Base-by-base conservation (phyloP, 257 asterid genomes). In the Solanum chaucha region DNA sequence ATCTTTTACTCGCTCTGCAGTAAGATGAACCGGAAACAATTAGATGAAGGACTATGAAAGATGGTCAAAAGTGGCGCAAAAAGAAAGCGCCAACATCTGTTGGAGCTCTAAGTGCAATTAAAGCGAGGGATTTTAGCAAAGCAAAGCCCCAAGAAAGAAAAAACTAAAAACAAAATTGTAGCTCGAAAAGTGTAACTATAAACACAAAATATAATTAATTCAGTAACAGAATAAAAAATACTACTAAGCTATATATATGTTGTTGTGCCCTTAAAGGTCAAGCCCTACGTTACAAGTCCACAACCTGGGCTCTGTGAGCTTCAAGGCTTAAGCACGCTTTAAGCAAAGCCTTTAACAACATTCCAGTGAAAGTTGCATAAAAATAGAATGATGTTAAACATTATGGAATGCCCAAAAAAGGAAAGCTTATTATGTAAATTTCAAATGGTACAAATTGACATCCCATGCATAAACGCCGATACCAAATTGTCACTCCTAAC, bases 1-100 rank as follows among this genome's bases (percentile, higher is more conserved):
- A 70, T 95, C 95, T 35, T 94, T 89, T 77, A 97, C 92, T 71
- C 85, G 77, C 1, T 91, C 99, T 97, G 98, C 87, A 91, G 78
- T 61, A 51, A 85, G 73, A 64, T 38, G 64, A 48, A 65, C 30
- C 38, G 13, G 87, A 65, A 70, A 61, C 86, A 48, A 41, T 3
- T 81, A 87, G 87, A 48, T 10, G 59, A 22, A 70, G 36, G 61
- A 84, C 22, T 22, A 44, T 75, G 83, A 75, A 75, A 75, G 59
- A 67, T 67, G 20, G 36, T 70, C 41, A 70, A 70, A 70, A 70
- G 24, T 32, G 12, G 78, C 4, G 6, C 24, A 70, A 70, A 32
- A 71, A 8, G 44, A 68, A 28, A 30, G 44, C 26, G 44, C 13
- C 78, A 17, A 15, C 5, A 12, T 30, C n/a, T 68, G 75, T 70